Conservation (phyloP, 306 rosid species). For the Vigna hirtella region DNA sequence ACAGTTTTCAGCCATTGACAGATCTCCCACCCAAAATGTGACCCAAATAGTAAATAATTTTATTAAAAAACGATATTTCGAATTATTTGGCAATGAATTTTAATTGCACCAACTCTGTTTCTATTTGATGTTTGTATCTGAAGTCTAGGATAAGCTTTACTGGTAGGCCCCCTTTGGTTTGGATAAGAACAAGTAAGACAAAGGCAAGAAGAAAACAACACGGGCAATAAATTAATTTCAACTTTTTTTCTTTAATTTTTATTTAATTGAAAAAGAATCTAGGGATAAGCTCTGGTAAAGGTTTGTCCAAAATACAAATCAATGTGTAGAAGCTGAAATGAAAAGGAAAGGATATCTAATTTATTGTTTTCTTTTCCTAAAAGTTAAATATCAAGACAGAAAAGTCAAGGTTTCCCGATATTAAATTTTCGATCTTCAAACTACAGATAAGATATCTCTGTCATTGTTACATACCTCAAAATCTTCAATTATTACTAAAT, state of each 20-base stretch:
- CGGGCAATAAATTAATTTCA: too few relatives aligned
- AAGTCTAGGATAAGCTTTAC: slow-evolving; percentile 12
- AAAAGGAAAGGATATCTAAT: not conserved
- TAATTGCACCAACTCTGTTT: not conserved
- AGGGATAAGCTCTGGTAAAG: not conserved
- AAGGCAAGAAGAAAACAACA: not conserved
- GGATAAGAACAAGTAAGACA: not conserved
- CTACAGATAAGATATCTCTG: not conserved
- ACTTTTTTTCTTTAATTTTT: not conserved
- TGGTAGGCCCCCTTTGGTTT: not conserved
- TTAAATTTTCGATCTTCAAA: slow-evolving; percentile 31
- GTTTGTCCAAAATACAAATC: not conserved
- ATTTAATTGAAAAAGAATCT: not conserved
- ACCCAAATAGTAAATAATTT: not conserved
- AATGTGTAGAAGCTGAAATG: not conserved
- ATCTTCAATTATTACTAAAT: slow-evolving; percentile 30
- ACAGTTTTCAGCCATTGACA: too few relatives aligned
- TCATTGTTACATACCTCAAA: not conserved
- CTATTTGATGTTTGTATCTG: not conserved
- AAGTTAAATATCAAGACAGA: not conserved
- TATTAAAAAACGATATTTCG: not conserved
- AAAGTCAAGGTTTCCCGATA: slow-evolving; percentile 5
- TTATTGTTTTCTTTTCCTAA: not conserved
- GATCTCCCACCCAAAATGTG: not conserved
- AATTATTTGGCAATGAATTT: not conserved